A percentile compares a stretch with the other conserved stretches of the same genome.
Evolutionary conservation across 2,329 filamentous ascomycete genomes (phyloP).

Genomic region (Achaetomium macrosporum): DNA sequence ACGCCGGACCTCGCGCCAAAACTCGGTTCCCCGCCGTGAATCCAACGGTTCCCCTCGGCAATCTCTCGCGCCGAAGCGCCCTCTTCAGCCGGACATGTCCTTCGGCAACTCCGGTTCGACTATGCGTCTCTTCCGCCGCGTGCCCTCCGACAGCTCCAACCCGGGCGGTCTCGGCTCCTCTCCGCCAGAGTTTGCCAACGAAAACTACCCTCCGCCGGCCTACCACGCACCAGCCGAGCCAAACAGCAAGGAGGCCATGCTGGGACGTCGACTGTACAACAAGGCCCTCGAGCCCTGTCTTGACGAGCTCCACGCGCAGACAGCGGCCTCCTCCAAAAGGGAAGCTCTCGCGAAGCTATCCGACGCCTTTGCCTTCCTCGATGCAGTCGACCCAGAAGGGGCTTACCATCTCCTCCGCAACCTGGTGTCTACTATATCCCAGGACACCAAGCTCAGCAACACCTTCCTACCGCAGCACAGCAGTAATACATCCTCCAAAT

Average conservation of each 20-base stretch:
- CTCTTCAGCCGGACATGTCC: conserved; percentile 81
- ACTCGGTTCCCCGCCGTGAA: conserved; percentile 26
- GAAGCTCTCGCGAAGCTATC: conserved; percentile 78
- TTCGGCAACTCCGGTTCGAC: conserved; percentile 93
- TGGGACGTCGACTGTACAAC: conserved; percentile 75
- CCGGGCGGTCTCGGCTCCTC: conserved; percentile 35
- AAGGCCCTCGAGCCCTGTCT: conserved; percentile 78
- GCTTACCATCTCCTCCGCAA: conserved; percentile 77
- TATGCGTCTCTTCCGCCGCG: conserved; percentile 83
- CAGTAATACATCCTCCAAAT: conserved; percentile 28
- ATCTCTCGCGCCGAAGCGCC: conserved; percentile 57
- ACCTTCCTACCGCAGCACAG: conserved; percentile 36
- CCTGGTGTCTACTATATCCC: conserved; percentile 66
- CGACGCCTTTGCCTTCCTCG: conserved; percentile 78
- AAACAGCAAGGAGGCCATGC: conserved; percentile 70
- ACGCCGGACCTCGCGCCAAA: conserved; percentile 22
- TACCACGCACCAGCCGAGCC: conserved; percentile 43
- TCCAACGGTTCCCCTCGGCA: conserved; percentile 39
- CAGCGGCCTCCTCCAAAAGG: conserved; percentile 58
- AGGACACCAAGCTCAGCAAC: conserved; percentile 58
- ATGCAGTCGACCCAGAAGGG: conserved; percentile 84
- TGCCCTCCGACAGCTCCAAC: conserved; percentile 62
- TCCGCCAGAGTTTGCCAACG: conserved; percentile 45
- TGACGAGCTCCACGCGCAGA: conserved; percentile 82
- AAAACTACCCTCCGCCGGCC: conserved; percentile 54